Percentiles rank a stretch among this genome's conserved stretches.
These are phyloP conservation scores for Cercospora zeina DNA, from an alignment of 2,329 filamentous ascomycete genomes.

Conservation along the genomic window DNA sequence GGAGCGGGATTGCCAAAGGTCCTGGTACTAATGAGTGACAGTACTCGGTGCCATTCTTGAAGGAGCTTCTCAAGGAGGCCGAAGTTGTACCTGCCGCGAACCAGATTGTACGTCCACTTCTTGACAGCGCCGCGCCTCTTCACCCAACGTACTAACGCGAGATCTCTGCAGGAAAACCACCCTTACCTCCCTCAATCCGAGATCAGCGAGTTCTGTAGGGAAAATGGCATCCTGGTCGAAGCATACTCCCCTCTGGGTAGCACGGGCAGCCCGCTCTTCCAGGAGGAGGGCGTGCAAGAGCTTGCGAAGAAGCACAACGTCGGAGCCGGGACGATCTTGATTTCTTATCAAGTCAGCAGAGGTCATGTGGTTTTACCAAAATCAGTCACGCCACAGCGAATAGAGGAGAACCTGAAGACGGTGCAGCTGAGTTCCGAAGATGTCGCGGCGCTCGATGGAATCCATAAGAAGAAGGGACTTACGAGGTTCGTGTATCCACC, in stretches of 20 bases:
- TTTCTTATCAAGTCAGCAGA: conserved; percentile 72
- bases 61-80: conserved; percentile 48
- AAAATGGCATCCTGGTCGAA: conserved; percentile 69
- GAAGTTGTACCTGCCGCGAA: conserved; percentile 35
- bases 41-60: conserved; percentile 50
- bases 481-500: conserved; percentile 53
- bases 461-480: conserved; percentile 51
- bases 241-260: conserved; percentile 62
- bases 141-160: background rate
- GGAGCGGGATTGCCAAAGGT: background rate
- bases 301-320: conserved; percentile 54
- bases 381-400: conserved; percentile 60
- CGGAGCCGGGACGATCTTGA: conserved; percentile 57
- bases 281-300: conserved; percentile 50
- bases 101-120: conserved; percentile 22
- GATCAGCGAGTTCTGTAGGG: conserved; percentile 67
- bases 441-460: conserved; percentile 51
- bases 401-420: conserved; percentile 67
- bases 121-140: background rate
- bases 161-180: conserved; percentile 64
- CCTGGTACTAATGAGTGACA: background rate
- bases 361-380: conserved; percentile 67
- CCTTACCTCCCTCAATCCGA: conserved; percentile 70
- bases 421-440: conserved; percentile 66
- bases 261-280: conserved; percentile 52